phyloP scores from a whole-genome alignment of 805 yeast genomes.

The Candida pseudoglaebosa region DNA sequence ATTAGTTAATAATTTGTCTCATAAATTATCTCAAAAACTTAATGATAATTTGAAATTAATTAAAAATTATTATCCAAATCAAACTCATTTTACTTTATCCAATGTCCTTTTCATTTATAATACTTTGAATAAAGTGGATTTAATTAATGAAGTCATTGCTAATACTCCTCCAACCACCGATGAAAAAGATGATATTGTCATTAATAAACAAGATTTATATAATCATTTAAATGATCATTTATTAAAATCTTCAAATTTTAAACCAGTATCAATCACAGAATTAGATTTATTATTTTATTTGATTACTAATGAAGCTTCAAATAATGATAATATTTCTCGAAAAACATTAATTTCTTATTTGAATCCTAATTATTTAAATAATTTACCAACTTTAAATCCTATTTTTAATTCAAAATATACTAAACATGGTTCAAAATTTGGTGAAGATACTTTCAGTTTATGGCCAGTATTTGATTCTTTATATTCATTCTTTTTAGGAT shows the following conservation, averaged over 20 bases:
- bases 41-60: conserved; percentile 30
- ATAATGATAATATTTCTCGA: conserved; percentile 36
- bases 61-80: conserved; percentile 29
- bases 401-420: conserved; percentile 42
- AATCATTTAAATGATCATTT: conserved; percentile 41
- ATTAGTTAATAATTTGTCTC: conserved; percentile 35
- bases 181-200: conserved; percentile 39
- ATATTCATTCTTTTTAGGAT: conserved; percentile 85
- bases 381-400: conserved; percentile 29
- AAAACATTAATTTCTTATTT: conserved; percentile 43
- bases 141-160: conserved; percentile 43
- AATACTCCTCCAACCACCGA: conserved; percentile 41
- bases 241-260: conserved; percentile 40
- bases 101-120: conserved; percentile 39
- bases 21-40: conserved; percentile 37
- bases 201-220: conserved; percentile 39
- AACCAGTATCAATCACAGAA: conserved; percentile 36
- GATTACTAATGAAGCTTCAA: conserved; percentile 24
- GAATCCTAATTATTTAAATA: conserved; percentile 52
- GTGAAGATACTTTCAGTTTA: conserved; percentile 38
- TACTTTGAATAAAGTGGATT: conserved; percentile 38
- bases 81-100: conserved; percentile 29
- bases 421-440: conserved; percentile 23
- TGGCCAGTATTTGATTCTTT: conserved; percentile 63
- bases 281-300: conserved; percentile 39